Evolutionary conservation across 2,329 filamentous ascomycete genomes (phyloP).

Genomic region (Clonostachys sp.): DNA sequence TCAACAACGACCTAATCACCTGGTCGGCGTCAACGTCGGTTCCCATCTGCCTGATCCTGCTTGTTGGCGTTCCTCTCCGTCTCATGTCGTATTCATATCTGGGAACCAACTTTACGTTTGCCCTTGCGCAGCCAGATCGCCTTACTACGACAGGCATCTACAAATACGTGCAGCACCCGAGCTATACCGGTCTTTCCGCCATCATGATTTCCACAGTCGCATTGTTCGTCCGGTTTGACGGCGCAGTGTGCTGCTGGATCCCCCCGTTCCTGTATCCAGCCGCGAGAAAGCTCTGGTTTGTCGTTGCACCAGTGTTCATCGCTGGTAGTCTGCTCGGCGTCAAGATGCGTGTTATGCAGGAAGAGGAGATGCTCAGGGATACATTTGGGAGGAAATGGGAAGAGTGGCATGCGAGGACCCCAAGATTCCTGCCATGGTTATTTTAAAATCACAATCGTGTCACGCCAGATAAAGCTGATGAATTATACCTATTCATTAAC

Average conservation of each 20-base stretch:
- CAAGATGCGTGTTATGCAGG: slow-evolving; percentile 34
- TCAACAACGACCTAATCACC: slow-evolving; percentile 19
- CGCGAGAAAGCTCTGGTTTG: neutral
- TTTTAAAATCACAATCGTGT: no score
- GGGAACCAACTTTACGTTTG: slow-evolving; percentile 49
- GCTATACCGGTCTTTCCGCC: slow-evolving; percentile 37
- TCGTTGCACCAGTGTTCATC: slow-evolving; percentile 1
- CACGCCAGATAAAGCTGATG: no score
- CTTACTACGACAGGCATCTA: slow-evolving; percentile 44
- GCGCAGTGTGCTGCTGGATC: slow-evolving; percentile 29
- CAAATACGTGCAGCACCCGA: slow-evolving; percentile 44
- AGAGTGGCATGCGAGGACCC: slow-evolving; percentile 38
- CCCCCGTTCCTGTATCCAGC: slow-evolving; percentile 11
- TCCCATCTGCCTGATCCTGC: slow-evolving; percentile 18
- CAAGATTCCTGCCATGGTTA: slow-evolving; percentile 37
- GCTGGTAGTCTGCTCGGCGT: slow-evolving; percentile 12
- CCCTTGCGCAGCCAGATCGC: slow-evolving; percentile 36
- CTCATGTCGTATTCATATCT: slow-evolving; percentile 34
- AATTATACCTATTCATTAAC: no score
- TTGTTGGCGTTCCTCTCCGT: slow-evolving; percentile 19
- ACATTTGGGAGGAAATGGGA: slow-evolving; percentile 44
- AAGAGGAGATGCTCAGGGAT: slow-evolving; percentile 42
- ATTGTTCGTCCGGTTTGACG: slow-evolving; percentile 31
- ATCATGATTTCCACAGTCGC: slow-evolving; percentile 21
- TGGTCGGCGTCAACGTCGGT: slow-evolving; percentile 23